A percentile compares a stretch with the other conserved stretches of the same genome.
Conservation (phyloP, 73 alveolate genomes). For the Uronychia binucleata region DNA sequence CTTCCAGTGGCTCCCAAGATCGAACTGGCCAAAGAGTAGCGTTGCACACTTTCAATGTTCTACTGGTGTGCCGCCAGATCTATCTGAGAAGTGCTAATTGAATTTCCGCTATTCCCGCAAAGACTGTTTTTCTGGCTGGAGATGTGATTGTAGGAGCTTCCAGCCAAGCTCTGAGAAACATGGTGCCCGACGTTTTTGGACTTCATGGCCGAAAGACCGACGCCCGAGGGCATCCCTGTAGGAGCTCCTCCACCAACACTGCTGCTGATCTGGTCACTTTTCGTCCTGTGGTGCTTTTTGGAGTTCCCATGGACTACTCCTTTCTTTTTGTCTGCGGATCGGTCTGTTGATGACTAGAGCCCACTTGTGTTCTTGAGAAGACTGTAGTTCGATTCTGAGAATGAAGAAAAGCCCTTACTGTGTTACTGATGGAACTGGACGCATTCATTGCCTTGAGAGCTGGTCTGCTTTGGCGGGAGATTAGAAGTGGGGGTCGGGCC, state of each 20-base stretch:
- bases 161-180: too few relatives aligned
- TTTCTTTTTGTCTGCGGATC: not conserved
- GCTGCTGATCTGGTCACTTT: not conserved
- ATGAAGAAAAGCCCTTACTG: not conserved
- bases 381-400: not conserved
- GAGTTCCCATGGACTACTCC: not conserved
- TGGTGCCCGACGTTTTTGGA: too few relatives aligned
- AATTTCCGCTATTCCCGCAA: not conserved
- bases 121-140: constrained; percentile 1
- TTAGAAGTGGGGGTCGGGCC: not conserved
- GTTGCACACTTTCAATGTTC: not conserved
- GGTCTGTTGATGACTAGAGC: not conserved
- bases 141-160: too few relatives aligned
- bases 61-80: too few relatives aligned
- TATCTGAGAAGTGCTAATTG: too few relatives aligned
- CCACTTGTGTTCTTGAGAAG: not conserved
- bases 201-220: too few relatives aligned
- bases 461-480: not conserved
- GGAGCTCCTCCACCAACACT: too few relatives aligned
- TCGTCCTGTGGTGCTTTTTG: not conserved
- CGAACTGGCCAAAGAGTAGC: not conserved
- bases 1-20: not conserved
- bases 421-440: not conserved
- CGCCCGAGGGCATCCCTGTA: too few relatives aligned
- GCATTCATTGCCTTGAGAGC: not conserved